phyloP scores from a whole-genome alignment of 202 grass and related monocot genomes.

The Saccharum hybrid region DNA sequence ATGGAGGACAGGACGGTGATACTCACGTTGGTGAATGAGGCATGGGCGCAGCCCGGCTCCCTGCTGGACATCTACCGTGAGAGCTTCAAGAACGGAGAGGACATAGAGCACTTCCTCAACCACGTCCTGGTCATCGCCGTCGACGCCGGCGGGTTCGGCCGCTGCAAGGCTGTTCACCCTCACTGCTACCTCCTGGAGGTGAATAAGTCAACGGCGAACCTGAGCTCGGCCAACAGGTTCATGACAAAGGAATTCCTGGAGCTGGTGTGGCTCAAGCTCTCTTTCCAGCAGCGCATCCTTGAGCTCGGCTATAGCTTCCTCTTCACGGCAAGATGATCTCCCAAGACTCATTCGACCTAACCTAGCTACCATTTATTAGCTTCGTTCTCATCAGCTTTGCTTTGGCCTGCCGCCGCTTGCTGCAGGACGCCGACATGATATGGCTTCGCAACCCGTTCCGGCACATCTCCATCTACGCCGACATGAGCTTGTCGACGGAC shows the following conservation, averaged over 20 bases:
- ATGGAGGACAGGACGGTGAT: constrained; percentile 60
- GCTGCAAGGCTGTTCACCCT: constrained; percentile 58
- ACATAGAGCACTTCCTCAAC: constrained; percentile 49
- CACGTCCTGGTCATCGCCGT: constrained; percentile 69
- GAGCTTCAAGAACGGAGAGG: constrained; percentile 51
- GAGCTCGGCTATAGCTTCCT: constrained; percentile 81
- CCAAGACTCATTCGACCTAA: too few relatives aligned
- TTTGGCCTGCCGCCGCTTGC: neutral
- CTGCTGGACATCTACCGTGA: constrained; percentile 59
- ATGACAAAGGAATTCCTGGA: constrained; percentile 56
- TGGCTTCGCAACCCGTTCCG: constrained; percentile 70
- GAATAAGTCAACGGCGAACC: constrained; percentile 5
- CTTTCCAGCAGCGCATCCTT: constrained; percentile 53
- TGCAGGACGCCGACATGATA: constrained; percentile 63
- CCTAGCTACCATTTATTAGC: too few relatives aligned
- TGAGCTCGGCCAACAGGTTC: constrained; percentile 51
- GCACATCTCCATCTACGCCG: constrained; percentile 52
- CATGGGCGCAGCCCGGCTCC: constrained; percentile 51
- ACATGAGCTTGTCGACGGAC: constrained; percentile 60
- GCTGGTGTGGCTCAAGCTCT: constrained; percentile 68
- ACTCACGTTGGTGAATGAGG: constrained; percentile 62
- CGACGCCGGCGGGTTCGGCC: constrained; percentile 50
- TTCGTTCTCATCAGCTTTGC: neutral
- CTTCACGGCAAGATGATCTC: constrained; percentile 48
- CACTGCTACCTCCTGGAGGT: constrained; percentile 62